phyloP scores from a whole-genome alignment of 208 protist genomes.

The Acanthamoeba sp. region DNA sequence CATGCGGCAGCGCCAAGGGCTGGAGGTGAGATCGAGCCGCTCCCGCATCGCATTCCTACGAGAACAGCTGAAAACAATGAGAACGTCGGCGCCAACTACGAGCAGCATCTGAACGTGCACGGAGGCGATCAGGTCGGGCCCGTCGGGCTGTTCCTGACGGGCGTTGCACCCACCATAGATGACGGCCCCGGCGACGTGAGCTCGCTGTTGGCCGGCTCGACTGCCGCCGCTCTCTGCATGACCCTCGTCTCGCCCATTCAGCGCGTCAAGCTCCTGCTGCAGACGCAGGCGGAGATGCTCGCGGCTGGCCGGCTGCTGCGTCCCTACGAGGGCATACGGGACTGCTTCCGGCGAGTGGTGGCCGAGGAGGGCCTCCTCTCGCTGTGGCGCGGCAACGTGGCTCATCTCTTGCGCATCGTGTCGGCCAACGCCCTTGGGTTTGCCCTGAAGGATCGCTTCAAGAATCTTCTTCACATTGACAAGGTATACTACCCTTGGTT shows the following conservation, averaged over 20 bases:
- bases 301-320: not conserved
- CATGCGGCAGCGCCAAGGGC: too few relatives aligned
- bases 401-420: constrained; percentile 98
- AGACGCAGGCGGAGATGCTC: constrained; percentile 89
- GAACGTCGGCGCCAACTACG: too few relatives aligned
- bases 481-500: too few relatives aligned
- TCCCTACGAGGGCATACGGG: constrained; percentile 95
- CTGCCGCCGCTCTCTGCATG: constrained; percentile 90
- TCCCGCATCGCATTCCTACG: too few relatives aligned
- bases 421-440: constrained; percentile 89
- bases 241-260: constrained; percentile 96
- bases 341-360: constrained; percentile 96
- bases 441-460: too few relatives aligned
- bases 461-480: too few relatives aligned
- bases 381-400: constrained; percentile 97
- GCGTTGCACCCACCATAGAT: too few relatives aligned
- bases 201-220: not conserved
- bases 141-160: too few relatives aligned
- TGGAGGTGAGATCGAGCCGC: too few relatives aligned
- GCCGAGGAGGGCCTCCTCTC: constrained; percentile 95
- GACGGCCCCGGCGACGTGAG: not conserved
- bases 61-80: too few relatives aligned
- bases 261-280: constrained; percentile 96
- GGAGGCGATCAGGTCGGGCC: too few relatives aligned
- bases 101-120: too few relatives aligned